A percentile compares a stretch with the other conserved stretches of the same genome.
Evolutionary conservation across 768 basidiomycete genomes (phyloP).

Genomic region (Mycena polygramma): DNA sequence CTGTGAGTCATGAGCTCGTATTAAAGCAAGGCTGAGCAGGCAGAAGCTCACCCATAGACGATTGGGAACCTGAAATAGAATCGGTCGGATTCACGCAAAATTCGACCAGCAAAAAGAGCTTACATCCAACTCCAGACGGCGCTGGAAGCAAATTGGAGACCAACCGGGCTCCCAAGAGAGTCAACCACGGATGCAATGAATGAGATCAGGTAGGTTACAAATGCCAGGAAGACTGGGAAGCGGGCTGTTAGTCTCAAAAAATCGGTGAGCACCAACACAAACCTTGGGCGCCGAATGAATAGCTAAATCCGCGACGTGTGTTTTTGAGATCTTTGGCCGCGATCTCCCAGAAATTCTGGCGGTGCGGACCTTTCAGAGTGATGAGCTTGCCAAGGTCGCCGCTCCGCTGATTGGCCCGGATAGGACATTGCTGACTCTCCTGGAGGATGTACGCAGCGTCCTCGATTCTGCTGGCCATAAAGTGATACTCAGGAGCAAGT

Average conservation of each 20-base stretch:
- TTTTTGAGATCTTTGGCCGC: too few relatives aligned
- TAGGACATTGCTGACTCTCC: constrained; percentile 34
- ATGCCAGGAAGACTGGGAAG: constrained; percentile 27
- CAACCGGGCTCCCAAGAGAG: constrained; percentile 24
- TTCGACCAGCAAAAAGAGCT: not conserved
- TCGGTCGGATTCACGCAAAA: constrained; percentile 1
- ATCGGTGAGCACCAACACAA: not conserved
- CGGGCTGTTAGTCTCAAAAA: not conserved
- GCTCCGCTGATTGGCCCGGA: constrained; percentile 28
- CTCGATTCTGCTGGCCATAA: constrained; percentile 12
- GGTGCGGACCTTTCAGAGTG: constrained; percentile 12
- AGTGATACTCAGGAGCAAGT: not conserved
- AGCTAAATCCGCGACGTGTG: constrained; percentile 25
- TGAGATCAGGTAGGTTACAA: constrained; percentile 30
- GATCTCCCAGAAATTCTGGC: constrained; percentile 27
- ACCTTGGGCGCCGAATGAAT: constrained; percentile 33
- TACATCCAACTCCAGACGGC: constrained; percentile 37
- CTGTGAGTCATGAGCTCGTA: constrained; percentile 8
- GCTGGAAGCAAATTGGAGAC: constrained; percentile 35
- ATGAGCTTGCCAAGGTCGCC: constrained; percentile 29
- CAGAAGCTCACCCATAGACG: constrained; percentile 21
- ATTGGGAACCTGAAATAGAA: constrained; percentile 29
- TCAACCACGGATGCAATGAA: constrained; percentile 24
- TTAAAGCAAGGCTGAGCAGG: not conserved
- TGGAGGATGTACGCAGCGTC: constrained; percentile 24